Conservation (phyloP, 805 yeast species). For the Zygosaccharomyces rouxii region DNA sequence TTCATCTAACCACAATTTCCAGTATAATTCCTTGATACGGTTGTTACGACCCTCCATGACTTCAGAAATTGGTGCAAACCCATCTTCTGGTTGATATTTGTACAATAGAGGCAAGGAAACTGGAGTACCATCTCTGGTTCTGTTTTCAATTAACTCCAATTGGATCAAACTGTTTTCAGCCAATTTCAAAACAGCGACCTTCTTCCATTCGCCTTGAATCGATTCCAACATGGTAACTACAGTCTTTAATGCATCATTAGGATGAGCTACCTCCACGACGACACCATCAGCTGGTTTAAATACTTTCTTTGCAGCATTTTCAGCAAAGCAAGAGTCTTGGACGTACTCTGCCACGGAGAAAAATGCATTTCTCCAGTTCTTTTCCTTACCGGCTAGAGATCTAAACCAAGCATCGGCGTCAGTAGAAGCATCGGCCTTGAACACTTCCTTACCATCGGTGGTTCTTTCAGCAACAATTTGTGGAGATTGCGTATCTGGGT, state of each 20-base stretch:
- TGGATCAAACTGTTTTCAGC: constrained; percentile 51
- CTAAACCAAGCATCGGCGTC: constrained; percentile 63
- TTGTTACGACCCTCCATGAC: constrained; percentile 85
- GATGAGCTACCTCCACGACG: constrained; percentile 57
- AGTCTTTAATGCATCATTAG: constrained; percentile 50
- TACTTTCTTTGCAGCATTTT: constrained; percentile 75
- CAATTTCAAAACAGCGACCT: constrained; percentile 61
- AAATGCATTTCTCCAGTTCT: constrained; percentile 90
- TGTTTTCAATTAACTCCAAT: constrained; percentile 76
- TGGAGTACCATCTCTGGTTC: constrained; percentile 74
- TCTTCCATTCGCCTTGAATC: constrained; percentile 63
- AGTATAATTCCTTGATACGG: constrained; percentile 92
- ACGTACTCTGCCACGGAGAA: constrained; percentile 73
- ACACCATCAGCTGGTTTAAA: constrained; percentile 67
- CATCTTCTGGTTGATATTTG: constrained; percentile 75
- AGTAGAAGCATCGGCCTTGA: constrained; percentile 38
- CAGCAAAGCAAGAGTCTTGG: constrained; percentile 75
- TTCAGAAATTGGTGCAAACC: constrained; percentile 94
- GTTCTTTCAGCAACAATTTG: constrained; percentile 19
- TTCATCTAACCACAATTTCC: constrained; percentile 90
- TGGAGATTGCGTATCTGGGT: constrained; percentile 22
- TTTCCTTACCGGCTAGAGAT: constrained; percentile 70
- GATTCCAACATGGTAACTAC: constrained; percentile 62
- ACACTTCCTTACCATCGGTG: constrained; percentile 35
- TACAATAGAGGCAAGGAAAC: constrained; percentile 74